Base-by-base conservation (phyloP, 2,329 filamentous ascomycete species). In the Ascocoryne sarcoides region DNA sequence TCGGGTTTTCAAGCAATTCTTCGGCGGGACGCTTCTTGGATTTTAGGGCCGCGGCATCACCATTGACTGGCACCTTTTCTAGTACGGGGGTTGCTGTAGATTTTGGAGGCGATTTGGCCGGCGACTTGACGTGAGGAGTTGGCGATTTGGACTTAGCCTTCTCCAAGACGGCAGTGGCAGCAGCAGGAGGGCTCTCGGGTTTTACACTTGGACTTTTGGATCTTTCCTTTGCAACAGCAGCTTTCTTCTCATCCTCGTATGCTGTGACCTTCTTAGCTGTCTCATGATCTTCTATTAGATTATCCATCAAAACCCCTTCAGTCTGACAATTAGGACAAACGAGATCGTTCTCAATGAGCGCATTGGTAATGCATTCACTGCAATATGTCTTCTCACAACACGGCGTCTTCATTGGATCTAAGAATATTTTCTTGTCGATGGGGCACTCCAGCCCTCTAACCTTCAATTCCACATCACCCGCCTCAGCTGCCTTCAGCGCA, bases 281-380 rank as follows among this genome's bases (percentile, higher is more conserved):
- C 53, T 92, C 86, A 51, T 86, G 82, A 65, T 96, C 88, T 49
- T 80, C 67, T 60, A 81, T 77, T 53, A 98, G 76, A 65, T 95
- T 84, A 73, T 95, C 90, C 66, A 96, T 84, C 57, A 95, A 72
- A 50, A 95, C 86, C 58, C 86, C 86, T 61, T 95, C 88, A 48
- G 82, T 84, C 65, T 85, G 79, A 71, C 92, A 98, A 54, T 81
- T 82, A 50, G 92, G 92, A 65, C 92, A 98, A 65, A 89, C 73
- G 67, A 98, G 88, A 74, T 98, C 92, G 76, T 84, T 92, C 71
- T 96, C 89, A 67, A 95, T 90, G 66, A 98, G 81, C 66, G 89
- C 86, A 76, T 95, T 95, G 63, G 92, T 93, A 68, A 98, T 95
- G 82, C 92, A 98, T 64, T 95, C 88, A 77, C 92, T 92, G 75